A percentile compares a stretch with the other conserved stretches of the same genome.
Evolutionary conservation across 129 eudicot species (phyloP).

Genomic region (Tagetes erecta): DNA sequence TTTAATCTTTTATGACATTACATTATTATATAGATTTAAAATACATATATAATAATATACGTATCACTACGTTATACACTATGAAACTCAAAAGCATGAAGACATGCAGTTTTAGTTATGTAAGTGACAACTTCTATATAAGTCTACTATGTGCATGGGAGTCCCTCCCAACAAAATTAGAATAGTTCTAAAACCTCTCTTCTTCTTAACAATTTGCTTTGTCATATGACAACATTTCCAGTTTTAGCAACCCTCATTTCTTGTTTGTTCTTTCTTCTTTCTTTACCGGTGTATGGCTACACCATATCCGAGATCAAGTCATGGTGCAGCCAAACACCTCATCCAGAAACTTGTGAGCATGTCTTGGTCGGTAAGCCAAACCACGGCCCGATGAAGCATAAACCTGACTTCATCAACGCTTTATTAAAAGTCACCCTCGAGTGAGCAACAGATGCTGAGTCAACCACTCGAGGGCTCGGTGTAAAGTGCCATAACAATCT

Average conservation of each 20-base stretch:
- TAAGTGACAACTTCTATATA: conserved; percentile 28
- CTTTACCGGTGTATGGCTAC: conserved; percentile 28
- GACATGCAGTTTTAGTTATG: neutral
- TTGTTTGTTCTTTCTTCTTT: conserved; percentile 24
- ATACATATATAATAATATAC: too few species aligned
- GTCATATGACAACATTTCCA: conserved; percentile 25
- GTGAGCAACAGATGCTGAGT: conserved; percentile 33
- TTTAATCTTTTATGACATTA: too few species aligned
- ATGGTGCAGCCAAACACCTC: conserved; percentile 76
- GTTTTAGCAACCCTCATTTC: conserved; percentile 20
- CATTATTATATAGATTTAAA: too few species aligned
- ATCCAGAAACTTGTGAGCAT: conserved; percentile 62
- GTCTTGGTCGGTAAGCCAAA: conserved; percentile 45
- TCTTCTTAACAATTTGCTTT: conserved; percentile 19
- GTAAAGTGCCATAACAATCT: conserved; percentile 37
- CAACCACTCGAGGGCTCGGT: conserved; percentile 42
- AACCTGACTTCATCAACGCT: conserved; percentile 51
- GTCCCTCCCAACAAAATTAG: neutral
- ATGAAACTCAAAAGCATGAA: neutral
- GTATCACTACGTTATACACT: too few species aligned
- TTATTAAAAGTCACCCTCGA: conserved; percentile 46
- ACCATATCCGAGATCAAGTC: conserved; percentile 37
- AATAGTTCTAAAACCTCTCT: conserved; percentile 3
- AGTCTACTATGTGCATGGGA: conserved; percentile 23
- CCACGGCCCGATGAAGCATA: conserved; percentile 33